These are phyloP conservation scores for Elsinoe batatas DNA, from an alignment of 2,329 filamentous ascomycete genomes.

Conservation along the genomic window DNA sequence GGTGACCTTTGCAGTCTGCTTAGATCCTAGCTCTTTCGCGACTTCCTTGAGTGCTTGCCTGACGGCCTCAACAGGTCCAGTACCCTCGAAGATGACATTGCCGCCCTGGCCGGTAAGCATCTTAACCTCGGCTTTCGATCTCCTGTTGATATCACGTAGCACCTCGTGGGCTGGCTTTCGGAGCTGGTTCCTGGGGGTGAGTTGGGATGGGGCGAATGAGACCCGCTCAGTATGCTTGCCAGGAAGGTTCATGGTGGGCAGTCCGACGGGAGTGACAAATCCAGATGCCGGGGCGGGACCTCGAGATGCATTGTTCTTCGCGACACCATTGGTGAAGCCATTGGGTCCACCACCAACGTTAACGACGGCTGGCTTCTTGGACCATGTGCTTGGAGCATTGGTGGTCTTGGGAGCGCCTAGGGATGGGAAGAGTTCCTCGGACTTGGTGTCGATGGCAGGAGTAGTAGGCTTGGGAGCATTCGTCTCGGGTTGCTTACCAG, in stretches of 20 bases:
- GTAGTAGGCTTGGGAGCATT: slow-evolving; percentile 26
- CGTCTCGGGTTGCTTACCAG: slow-evolving; percentile 54
- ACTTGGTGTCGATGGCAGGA: slow-evolving; percentile 61
- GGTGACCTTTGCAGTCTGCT: slow-evolving; percentile 63
- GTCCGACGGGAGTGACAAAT: slow-evolving; percentile 18
- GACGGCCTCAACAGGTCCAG: slow-evolving; percentile 72
- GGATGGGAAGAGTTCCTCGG: slow-evolving; percentile 88
- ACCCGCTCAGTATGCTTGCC: slow-evolving; percentile 73
- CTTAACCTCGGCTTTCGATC: slow-evolving; percentile 76
- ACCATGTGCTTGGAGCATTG: slow-evolving; percentile 65
- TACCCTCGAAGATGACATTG: slow-evolving; percentile 70
- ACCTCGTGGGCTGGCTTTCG: slow-evolving; percentile 79
- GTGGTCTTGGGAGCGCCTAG: slow-evolving; percentile 65
- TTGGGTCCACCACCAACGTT: slow-evolving; percentile 36
- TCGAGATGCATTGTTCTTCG: slow-evolving; percentile 43
- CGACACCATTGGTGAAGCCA: slow-evolving; percentile 45
- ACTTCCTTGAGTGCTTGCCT: slow-evolving; percentile 84
- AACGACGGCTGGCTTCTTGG: slow-evolving; percentile 50
- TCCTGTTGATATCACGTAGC: slow-evolving; percentile 83
- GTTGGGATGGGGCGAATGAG: slow-evolving; percentile 61
- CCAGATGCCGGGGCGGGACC: slow-evolving; percentile 56
- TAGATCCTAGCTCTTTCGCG: slow-evolving; percentile 75
- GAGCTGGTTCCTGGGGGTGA: slow-evolving; percentile 66
- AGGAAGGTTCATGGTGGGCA: slow-evolving; percentile 53
- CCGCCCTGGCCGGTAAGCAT: slow-evolving; percentile 65